Base-by-base conservation (phyloP, 495 filamentous ascomycete species). In the Saxophila tyrrhenica region DNA sequence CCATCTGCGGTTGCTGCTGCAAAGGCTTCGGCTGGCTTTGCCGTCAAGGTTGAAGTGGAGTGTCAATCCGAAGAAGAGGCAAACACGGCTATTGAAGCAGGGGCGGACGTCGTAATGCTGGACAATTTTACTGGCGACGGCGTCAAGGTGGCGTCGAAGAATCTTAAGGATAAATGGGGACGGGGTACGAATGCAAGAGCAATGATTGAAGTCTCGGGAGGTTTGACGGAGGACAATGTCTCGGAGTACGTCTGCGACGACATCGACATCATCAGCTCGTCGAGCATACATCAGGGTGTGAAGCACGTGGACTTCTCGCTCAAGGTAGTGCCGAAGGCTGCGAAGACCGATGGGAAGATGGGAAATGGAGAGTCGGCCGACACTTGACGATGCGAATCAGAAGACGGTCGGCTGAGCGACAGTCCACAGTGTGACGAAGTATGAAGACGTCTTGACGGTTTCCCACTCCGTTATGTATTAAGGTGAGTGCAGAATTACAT, bases 51-150 rank as follows among this genome's bases (percentile, higher is more conserved):
- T 32, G 92, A 98, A 72, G 94, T 98, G 16, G 92, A 98, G 73
- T 90, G 89, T 53, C 82, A 89, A 70, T 86, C 75, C 67, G 77
- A 94, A 68, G 81, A 77, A 55, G 88, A 94, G 68, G 92, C 92
- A 2, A 80, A 95, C 65, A 87, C 94, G 68, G 92, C 92, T 0
- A 87, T 95, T 61, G 77, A 69, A 3, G 90, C 91, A 0, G 94
- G 92, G 2, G 92, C 92, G 1, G 91, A 97, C 74, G 79, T 97
- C 5, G 79, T 98, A 49, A 98, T 98, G 92, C 70, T 98, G 61
- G 92, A 98, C 68, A 98, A 98, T 65, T 97, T 97, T 64, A 78
- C 77, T 0, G 76, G 80, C 0, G 81, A 87, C 10, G 88, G 81
- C 0, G 82, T 95, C 51, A 81, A 78, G 63, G 70, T 73, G 25